Evolutionary conservation across 768 basidiomycete genomes (phyloP), one percentile per base, ranked within the genome.

Genomic region (Pleurotus platypus): DNA sequence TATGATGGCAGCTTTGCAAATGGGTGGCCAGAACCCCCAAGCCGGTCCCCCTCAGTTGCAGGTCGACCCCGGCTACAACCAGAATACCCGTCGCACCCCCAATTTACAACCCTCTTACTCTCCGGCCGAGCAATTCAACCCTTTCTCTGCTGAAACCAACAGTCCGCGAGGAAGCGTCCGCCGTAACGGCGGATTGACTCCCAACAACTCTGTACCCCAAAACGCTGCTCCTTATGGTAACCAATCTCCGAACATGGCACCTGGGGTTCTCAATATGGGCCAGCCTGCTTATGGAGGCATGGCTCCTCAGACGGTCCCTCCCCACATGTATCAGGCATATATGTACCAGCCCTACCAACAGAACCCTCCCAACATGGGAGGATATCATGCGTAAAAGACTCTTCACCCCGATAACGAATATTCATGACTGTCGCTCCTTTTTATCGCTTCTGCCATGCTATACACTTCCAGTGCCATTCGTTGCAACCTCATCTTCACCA

Each of bases 1-100:
- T 11, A 93, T 94, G 90, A 93, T 94, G 90, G 92, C 91, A 30
- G 88, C 92, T 15, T 73, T 93, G 61, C 92, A 92, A 70, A 91
- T 92, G 90, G 91, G 89, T 61, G 90, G 89, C 18, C 89, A 91
- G 69, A 92, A 90, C 60, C 85, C 89, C 15, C 89, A 92, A 66
- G 85, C 89, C 35, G 89, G 84, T 9, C 90, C 86, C 26, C 80
- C 86, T 50, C 86, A 86, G 64, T 74, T 90, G 27, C 85, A 89
- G 51, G 82, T 86, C 55, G 89, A 92, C 59, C 82, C 88, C 4
- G 66, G 68, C 0, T 92, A 84, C 65, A 79, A 77, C 46, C 68
- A 72, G 27, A 60, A 68, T 22, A 61, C 64, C 12, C 72, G 79
- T 57, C 73, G 75, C 55, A 64, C 65, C 9, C 65, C 67, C n/a